Base-by-base conservation (phyloP, 108 stramenopile species). In the Nannochloropsis salina region DNA sequence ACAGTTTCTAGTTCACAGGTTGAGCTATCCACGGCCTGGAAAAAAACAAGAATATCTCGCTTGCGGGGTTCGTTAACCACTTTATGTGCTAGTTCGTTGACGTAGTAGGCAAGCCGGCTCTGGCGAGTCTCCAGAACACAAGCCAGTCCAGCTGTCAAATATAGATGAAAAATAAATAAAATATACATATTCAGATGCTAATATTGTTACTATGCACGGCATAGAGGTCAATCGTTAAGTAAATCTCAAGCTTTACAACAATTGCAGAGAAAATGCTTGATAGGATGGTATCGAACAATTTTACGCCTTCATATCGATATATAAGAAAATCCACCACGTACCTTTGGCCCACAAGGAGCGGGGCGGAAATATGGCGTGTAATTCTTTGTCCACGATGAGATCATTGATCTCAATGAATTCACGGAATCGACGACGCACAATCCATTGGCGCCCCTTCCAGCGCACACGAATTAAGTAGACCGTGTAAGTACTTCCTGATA, bases 11-110 rank as follows among this genome's bases (percentile, higher is more conserved):
- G 61, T n/a, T 74, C 61, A 74, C 4, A n/a, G 61, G 1, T 6
- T 0, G 20, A 74, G 6, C 4, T 4, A n/a, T 74, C 61, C 61
- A n/a, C n/a, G 61, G 61, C 61, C 8, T 8, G 61, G 0, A 74
- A n/a, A n/a, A 74, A 74, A n/a, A 1, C n/a, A 8, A 74, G 61
- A 74, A 74, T 74, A 15, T 74, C n/a, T 15, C n/a, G 20, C 61
- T 74, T 74, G 61, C 61, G n/a, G 4, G 61, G 61, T 74, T 74
- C 61, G 3, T n/a, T 8, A 74, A n/a, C 4, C n/a, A 74, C 3
- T n/a, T 74, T 74, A n/a, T 74, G 61, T n/a, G 61, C 61, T n/a
- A 74, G 61, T n/a, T 74, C 61, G 4, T 74, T 74, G n/a, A 74
- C 3, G 61, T 74, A 74, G 8, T 74, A 74, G n/a, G 61, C 61